These are phyloP conservation scores for Pseudozyma tsukubaensis DNA, from an alignment of 1,284 basidiomycete genomes.

Conservation along the genomic window DNA sequence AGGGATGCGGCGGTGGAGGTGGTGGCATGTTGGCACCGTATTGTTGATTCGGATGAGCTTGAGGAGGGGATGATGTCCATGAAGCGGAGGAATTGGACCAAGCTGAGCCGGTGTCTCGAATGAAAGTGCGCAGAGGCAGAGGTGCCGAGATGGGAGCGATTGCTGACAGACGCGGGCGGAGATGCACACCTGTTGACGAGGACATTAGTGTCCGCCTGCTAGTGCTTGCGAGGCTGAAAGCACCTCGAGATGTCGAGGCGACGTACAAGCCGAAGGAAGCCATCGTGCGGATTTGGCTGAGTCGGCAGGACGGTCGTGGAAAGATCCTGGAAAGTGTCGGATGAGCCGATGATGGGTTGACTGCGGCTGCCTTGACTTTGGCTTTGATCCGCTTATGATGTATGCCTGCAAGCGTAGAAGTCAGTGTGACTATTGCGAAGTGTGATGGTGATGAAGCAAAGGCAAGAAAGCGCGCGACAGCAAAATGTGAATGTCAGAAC, in stretches of 20 bases:
- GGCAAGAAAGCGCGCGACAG: background rate
- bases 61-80: constrained; percentile 22
- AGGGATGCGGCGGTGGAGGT: constrained; percentile 16
- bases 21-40: constrained; percentile 9
- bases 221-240: constrained; percentile 3
- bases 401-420: too few species aligned
- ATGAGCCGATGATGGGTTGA: too few species aligned
- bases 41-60: background rate
- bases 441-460: constrained; percentile 3
- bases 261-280: constrained; percentile 27
- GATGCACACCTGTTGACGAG: constrained; percentile 9
- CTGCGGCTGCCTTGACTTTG: background rate
- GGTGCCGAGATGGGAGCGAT: background rate
- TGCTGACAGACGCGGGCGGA: constrained; percentile 11
- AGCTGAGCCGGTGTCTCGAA: constrained; percentile 28
- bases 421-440: background rate
- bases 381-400: background rate
- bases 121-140: constrained; percentile 19
- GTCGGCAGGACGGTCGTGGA: background rate
- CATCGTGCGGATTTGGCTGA: constrained; percentile 6
- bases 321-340: too few species aligned
- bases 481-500: background rate
- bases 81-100: constrained; percentile 32
- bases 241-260: constrained; percentile 25
- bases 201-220: constrained; percentile 6